Base-by-base conservation (phyloP, 1,284 basidiomycete genomes). In the Boletus albobrunnescens region DNA sequence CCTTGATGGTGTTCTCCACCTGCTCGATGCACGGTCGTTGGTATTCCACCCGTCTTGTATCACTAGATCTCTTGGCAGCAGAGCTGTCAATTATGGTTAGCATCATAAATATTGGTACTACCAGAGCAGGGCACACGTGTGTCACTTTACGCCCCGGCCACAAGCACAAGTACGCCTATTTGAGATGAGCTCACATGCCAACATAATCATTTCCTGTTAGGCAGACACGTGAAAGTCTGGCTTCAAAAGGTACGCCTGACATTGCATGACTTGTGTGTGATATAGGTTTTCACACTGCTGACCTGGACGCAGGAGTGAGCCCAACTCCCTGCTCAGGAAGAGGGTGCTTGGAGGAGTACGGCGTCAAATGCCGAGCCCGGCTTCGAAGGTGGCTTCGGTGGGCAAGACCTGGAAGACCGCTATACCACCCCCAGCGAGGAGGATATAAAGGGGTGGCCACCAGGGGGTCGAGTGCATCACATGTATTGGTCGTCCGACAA, bases 341-440 rank as follows among this genome's bases (percentile, higher is more conserved):
- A 49, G 32, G 36, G 50, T 11, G 35, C 42, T 2, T 9, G n/a
- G 22, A 37, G 17, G 26, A 41, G 23, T n/a, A 28, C 38, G 24
- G n/a, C 16, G 5, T 23, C 41, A 8, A 51, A 23, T 31, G 32
- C 26, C 6, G 46, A 52, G n/a, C 46, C 44, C 20, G 65, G 71
- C 50, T 71, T 73, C 39, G 76, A 77, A 60, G 73, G 70, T 33
- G 75, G 75, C 14, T 75, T 67, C 49, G 74, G 74, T 20, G 75
- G 74, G 2, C 73, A 73, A 55, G 73, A 75, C 30, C 61, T 76
- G 12, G 71, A 77, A 55, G 75, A 76, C 58, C 68, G 73, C 27
- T 74, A 76, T 47, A 73, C 73, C 4, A 77, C 73, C 2, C 75
- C 75, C 3, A 63, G 60, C 40, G 73, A 75, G 14, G 74, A 75